Evolutionary conservation across 257 asterid genomes (phyloP), one percentile per base, ranked within the genome.

Genomic region (Primulina tabacum): DNA sequence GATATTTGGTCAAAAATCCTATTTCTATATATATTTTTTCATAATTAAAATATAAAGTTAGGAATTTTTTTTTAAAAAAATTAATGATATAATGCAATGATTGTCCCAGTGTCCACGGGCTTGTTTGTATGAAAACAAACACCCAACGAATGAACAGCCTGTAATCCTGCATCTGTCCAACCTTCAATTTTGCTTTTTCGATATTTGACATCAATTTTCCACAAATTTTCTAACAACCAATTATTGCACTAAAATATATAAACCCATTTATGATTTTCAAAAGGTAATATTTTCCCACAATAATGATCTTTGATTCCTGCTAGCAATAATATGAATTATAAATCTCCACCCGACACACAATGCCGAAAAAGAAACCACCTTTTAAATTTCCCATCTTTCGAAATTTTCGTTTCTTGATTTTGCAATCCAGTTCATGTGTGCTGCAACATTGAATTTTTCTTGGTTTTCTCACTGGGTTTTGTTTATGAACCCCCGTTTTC

Each of bases 141-240:
- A 77, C 77, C 68, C 75, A 74, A 70, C 80, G 64, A 77, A 69
- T 68, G 73, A 73, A 77, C 82, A 78, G 74, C 76, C 82, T 77
- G 80, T 74, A 71, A 38, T 38, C 5, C 20, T 69, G 75, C 78
- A 73, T 60, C 65, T 58, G 64, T 47, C 78, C 75, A 26, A 50
- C 75, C 30, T 12, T 30, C 64, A 14, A 21, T 55, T 55, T 52
- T 73, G n/a, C 65, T 32, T 65, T 62, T 71, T 32, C 69, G 21
- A n/a, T 26, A 50, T 21, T 55, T 35, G 17, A 14, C 61, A 32
- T 50, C 66, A 78, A 74, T 78, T 29, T 75, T 72, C 70, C 78
- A 34, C 33, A 61, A 28, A 29, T 26, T 61, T 21, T 58, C 40
- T 74, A 81, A 71, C 79, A 4, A 68, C 78, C 85, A 68, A 71